Base-by-base conservation (phyloP, 2,329 filamentous ascomycete genomes). In the Dothideomycetes sp. region DNA sequence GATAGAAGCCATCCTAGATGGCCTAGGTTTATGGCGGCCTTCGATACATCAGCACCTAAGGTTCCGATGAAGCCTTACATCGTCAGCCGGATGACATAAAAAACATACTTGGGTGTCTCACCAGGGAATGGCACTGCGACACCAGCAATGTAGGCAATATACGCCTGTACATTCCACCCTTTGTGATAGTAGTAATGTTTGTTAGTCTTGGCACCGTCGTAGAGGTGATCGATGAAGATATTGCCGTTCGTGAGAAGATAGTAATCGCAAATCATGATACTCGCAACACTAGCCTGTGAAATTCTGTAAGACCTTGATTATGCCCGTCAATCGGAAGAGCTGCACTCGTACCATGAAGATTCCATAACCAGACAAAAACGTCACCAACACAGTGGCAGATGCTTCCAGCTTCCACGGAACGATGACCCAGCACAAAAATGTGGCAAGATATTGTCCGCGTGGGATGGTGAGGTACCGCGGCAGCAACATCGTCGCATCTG, bases 401-500 rank as follows among this genome's bases (percentile, higher is more conserved):
- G 36, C 36, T 10, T 31, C 32, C 14, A 38, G 31, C 36, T 38
- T 38, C 36, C 36, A 38, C 9, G 36, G 36, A n/a, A 38, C 36
- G 9, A 38, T 27, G 9, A 38, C 18, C 19, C 29, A 30, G 12
- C 29, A 27, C 29, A 38, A 11, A 1, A 32, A 9, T 12, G 36
- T 30, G 29, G 29, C 31, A 2, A 38, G 14, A 2, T 31, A 27
- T 14, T 38, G 36, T 14, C 36, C 36, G 7, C 36, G 36, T 3
- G 32, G 29, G n/a, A 32, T 38, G 1, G 36, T 38, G 29, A 38
- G 24, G 29, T 30, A 38, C 18, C 36, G 36, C 3, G 36, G 36
- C 29, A 27, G 32, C 9, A 38, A 31, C 8, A 27, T 30, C 3
- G 36, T 38, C 18, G 32, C 12, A 16, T 38, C 36, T 9, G 36